These are phyloP conservation scores for Nigrospora osmanthi DNA, from an alignment of 2,329 filamentous ascomycete genomes.

Conservation along the genomic window DNA sequence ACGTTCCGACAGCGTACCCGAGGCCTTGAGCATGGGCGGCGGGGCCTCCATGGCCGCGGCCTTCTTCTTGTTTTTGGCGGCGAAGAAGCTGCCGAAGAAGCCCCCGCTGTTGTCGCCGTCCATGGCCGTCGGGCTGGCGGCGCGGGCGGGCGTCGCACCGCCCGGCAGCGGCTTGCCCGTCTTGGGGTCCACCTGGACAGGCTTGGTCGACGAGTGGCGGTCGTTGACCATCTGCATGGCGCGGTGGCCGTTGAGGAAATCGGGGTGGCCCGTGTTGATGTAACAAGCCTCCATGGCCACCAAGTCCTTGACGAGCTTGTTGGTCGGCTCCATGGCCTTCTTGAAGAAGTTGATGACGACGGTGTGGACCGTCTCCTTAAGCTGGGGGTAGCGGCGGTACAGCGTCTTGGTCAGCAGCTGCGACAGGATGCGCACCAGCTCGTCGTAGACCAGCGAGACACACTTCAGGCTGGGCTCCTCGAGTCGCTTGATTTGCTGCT, in stretches of 20 bases:
- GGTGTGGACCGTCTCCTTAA: constrained; percentile 94
- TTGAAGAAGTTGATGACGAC: constrained; percentile 96
- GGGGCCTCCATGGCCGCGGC: constrained; percentile 99
- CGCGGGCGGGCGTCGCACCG: constrained; percentile 58
- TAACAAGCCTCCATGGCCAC: constrained; percentile 96
- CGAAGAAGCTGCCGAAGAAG: constrained; percentile 98
- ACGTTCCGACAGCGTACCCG: constrained; percentile 85
- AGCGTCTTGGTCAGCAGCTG: constrained; percentile 83
- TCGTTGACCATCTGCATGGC: constrained; percentile 99
- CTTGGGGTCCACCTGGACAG: constrained; percentile 95
- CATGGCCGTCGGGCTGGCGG: constrained; percentile 65
- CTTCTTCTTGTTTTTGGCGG: constrained; percentile 99
- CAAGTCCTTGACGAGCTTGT: constrained; percentile 90
- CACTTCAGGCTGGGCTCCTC: constrained; percentile 97
- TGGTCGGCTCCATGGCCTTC: constrained; percentile 95
- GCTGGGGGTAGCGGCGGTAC: constrained; percentile 83
- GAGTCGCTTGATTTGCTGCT: constrained; percentile 93
- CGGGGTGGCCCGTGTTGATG: constrained; percentile 96
- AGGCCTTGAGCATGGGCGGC: constrained; percentile 87
- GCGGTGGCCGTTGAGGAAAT: constrained; percentile 93
- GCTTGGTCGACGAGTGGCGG: constrained; percentile 71
- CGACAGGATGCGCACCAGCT: constrained; percentile 88
- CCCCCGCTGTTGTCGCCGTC: constrained; percentile 53
- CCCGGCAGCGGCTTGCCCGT: constrained; percentile 86
- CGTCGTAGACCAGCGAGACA: constrained; percentile 94